These are phyloP conservation scores for Cokeromyces recurvatus DNA, from an alignment of 371 early-diverging fungal species.

Conservation along the genomic window DNA sequence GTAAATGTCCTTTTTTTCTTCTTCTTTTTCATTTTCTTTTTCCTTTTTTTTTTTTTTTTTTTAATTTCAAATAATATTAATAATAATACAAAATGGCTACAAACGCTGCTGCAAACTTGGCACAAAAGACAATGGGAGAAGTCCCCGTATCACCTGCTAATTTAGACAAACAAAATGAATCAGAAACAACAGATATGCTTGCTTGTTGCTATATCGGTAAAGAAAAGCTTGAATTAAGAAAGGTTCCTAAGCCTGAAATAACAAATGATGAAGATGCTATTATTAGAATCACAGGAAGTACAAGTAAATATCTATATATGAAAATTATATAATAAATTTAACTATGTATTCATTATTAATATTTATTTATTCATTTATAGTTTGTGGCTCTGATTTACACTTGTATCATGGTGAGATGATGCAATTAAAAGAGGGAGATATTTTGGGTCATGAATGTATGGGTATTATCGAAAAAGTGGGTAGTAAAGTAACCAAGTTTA, in stretches of 20 bases:
- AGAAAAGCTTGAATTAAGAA: conserved; percentile 36
- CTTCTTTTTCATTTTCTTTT: too few species aligned
- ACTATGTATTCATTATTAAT: too few species aligned
- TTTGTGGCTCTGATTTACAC: conserved; percentile 66
- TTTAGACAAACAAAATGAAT: conserved; percentile 29
- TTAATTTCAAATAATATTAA: too few species aligned
- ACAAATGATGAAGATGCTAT: conserved; percentile 54
- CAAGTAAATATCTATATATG: conserved; percentile 6
- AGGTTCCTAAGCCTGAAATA: conserved; percentile 40
- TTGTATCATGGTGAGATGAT: conserved; percentile 53
- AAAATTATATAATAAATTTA: not conserved
- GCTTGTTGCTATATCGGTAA: conserved; percentile 50
- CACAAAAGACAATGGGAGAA: conserved; percentile 37
- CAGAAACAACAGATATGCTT: conserved; percentile 25
- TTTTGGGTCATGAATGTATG: conserved; percentile 47
- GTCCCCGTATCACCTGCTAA: conserved; percentile 32
- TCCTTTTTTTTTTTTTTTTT: too few species aligned
- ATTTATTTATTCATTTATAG: not conserved
- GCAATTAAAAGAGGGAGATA: conserved; percentile 33
- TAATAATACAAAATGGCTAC: too few species aligned
- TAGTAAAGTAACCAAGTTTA: conserved; percentile 33
- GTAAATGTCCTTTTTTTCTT: too few species aligned
- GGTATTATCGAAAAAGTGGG: conserved; percentile 44
- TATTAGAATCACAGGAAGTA: conserved; percentile 47
- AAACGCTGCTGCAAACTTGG: conserved; percentile 44